These are phyloP conservation scores for Persicaria maculosa DNA, from an alignment of 148 eudicot genomes.

Conservation along the genomic window DNA sequence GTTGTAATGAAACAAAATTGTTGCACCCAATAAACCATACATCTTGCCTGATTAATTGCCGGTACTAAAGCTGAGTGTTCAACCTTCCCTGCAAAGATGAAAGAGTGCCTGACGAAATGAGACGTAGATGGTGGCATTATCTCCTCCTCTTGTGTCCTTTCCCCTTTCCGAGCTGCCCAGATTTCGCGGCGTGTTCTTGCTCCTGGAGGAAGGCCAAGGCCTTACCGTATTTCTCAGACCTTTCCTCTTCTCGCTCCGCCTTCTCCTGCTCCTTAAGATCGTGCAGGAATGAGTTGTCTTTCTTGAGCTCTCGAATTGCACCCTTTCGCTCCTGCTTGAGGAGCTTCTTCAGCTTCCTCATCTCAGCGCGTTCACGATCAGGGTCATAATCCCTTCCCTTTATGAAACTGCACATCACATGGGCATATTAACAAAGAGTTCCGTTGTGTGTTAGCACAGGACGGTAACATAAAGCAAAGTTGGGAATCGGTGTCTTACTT, in stretches of 20 bases:
- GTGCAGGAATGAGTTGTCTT: constrained; percentile 69
- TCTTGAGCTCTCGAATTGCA: constrained; percentile 70
- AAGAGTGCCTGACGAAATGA: too few species aligned
- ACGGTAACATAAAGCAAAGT: neutral
- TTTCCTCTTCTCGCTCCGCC: constrained; percentile 53
- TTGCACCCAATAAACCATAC: too few species aligned
- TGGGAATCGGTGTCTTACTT: constrained; percentile 34
- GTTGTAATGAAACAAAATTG: too few species aligned
- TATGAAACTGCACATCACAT: constrained; percentile 49
- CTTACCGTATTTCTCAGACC: constrained; percentile 63
- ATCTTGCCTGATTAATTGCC: too few species aligned
- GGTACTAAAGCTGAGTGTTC: too few species aligned
- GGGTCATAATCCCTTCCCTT: constrained; percentile 95
- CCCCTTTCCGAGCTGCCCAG: constrained; percentile 90
- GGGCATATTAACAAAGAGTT: neutral
- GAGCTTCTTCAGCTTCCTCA: constrained; percentile 42
- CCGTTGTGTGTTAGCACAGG: too few species aligned
- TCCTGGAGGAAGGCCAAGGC: constrained; percentile 83
- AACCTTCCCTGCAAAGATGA: too few species aligned
- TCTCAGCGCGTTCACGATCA: constrained; percentile 74
- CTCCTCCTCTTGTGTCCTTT: constrained; percentile 41
- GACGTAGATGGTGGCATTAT: constrained; percentile 3
- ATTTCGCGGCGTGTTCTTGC: constrained; percentile 85
- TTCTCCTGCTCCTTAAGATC: constrained; percentile 60
- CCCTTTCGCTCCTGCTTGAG: constrained; percentile 56